Evolutionary conservation across 208 protist species (phyloP), one percentile per base, ranked within the genome.

Genomic region (Trypanosoma lewisi): DNA sequence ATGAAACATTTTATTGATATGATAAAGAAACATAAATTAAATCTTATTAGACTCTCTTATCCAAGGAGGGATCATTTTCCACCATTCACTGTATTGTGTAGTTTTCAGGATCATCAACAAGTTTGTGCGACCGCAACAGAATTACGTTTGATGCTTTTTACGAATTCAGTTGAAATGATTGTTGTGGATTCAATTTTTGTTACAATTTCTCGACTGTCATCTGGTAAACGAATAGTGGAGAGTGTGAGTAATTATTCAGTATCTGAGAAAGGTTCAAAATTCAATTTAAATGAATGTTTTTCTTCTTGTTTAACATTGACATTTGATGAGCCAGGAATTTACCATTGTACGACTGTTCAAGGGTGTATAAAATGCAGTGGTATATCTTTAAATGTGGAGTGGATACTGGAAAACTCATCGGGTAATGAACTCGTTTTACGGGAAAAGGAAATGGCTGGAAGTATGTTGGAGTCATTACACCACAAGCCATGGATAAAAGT

Each of bases 241-340:
- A 37, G 9, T 44, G 47, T 14, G 0, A 59, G 27, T 39, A 59
- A 17, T 4, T 33, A 62, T 39, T 45, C 28, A 1, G 30, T 57
- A 12, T 41, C 37, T 7, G 36, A 60, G 31, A 30, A 59, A 25
- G 14, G 14, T 47, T 16, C 61, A 27, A 30, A 56, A 23, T 7
- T 73, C 12, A 53, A 25, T 31, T 37, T 57, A 14, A 27, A 64
- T 48, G 25, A 1, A 23, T 17, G 59, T 12, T 36, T 17, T 62
- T 47, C 2, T 45, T n/a, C 56, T 51, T 62, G 6, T 45, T 6
- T 55, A 6, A 17, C 23, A 28, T 54, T 75, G 42, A 41, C 67
- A 17, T 56, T 89, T 36, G 48, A 67, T 34, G 55, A 71, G n/a
- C 58, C 70, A 6, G 83, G 83, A 17, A 64, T 76, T 49, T 77